Base-by-base conservation (phyloP, 2,329 filamentous ascomycete genomes). In the Cercospora berteroae region DNA sequence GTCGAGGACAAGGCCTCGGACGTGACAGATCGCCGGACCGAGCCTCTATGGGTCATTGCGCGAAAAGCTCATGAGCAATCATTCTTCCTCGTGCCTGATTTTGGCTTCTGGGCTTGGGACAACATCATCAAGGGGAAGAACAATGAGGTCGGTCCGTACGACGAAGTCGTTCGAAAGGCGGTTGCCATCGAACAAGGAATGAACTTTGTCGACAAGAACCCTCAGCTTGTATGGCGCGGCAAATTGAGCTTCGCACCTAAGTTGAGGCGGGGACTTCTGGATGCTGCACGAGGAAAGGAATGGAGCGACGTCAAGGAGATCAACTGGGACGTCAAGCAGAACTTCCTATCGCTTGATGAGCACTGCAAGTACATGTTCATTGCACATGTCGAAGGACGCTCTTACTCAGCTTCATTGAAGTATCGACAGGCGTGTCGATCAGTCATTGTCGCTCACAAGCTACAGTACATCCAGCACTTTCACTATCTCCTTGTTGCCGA, bases 51-150 rank as follows among this genome's bases (percentile, higher is more conserved):
- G 83, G 68, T 71, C 3, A 66, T 71, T 36, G 71, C 72, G 8
- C 62, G 69, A 6, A 66, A 70, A 48, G 70, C 71, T 77, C 58
- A 76, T 70, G 39, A 79, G n/a, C 78, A 82, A 36, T 74, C 74
- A 7, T 73, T 78, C 13, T 85, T 83, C 83, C 76, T 85, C 18
- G 83, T 85, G 75, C 83, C 84, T 0, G 83, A 85, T 69, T 85
- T 85, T 67, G 83, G 82, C 29, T 84, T 82, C 74, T 86, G 82
- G 82, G 79, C 81, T 4, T 85, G 81, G 23, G 78, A 82, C 23
- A 79, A 84, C 56, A 82, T 81, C 63, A 83, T 83, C 78, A 84
- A 83, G 74, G 80, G 74, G 20, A 56, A 66, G 57, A 71, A 71
- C 56, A 72, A 73, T 57, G 65, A 72, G 60, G 66, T 72, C 29